These are phyloP conservation scores for Coniella lustricola DNA, from an alignment of 2,329 filamentous ascomycete genomes.

Conservation along the genomic window DNA sequence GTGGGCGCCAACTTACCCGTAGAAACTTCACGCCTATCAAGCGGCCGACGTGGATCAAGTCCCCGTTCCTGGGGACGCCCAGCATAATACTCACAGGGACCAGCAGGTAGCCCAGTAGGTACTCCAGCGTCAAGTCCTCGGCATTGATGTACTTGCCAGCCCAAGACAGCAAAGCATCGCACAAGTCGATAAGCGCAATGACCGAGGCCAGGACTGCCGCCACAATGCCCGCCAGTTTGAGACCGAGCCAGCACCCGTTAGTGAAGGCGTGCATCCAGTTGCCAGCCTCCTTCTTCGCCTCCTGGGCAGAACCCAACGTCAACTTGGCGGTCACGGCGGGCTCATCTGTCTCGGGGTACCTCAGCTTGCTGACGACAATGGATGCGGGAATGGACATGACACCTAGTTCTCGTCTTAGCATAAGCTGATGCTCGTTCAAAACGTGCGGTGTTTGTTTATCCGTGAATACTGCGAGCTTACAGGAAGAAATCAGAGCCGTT, in stretches of 20 bases:
- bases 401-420: background rate
- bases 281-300: conserved; percentile 65
- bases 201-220: conserved; percentile 74
- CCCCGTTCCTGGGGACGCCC: conserved; percentile 58
- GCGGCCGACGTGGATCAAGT: conserved; percentile 65
- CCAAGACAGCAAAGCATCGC: conserved; percentile 75
- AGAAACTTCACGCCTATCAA: conserved; percentile 79
- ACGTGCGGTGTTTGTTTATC: too few species aligned
- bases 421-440: too few species aligned
- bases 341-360: conserved; percentile 83
- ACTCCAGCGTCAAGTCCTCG: conserved; percentile 61
- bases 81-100: conserved; percentile 77
- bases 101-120: conserved; percentile 70
- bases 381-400: conserved; percentile 92
- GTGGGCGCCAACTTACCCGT: conserved; percentile 22
- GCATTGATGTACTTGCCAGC: conserved; percentile 76
- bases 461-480: conserved; percentile 33
- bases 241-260: conserved; percentile 75
- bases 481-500: conserved; percentile 80
- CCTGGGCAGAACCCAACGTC: conserved; percentile 71
- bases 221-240: conserved; percentile 84
- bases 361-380: conserved; percentile 80
- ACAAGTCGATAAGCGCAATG: conserved; percentile 65
- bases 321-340: conserved; percentile 73
- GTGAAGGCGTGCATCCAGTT: conserved; percentile 82